Evolutionary conservation across 768 basidiomycete species (phyloP).

Genomic region (Hypholoma fasciculare): DNA sequence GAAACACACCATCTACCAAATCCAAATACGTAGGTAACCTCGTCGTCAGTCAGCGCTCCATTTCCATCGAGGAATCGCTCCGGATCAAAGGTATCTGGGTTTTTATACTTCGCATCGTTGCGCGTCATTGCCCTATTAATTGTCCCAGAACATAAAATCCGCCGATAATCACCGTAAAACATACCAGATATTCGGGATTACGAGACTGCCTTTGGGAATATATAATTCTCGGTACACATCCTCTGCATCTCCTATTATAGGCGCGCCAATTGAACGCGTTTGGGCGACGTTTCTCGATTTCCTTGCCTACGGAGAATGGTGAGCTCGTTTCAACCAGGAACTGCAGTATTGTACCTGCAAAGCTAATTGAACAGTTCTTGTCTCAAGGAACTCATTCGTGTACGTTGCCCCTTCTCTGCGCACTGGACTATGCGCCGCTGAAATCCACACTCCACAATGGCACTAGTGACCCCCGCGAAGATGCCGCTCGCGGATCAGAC

Average conservation of each 20-base stretch:
- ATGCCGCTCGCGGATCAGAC: slow-evolving; percentile 47
- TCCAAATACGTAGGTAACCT: slow-evolving; percentile 15
- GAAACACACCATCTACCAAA: slow-evolving; percentile 21
- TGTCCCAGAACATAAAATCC: neutral
- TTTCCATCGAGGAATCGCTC: slow-evolving; percentile 21
- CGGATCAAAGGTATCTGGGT: slow-evolving; percentile 24
- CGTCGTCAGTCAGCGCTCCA: slow-evolving; percentile 9
- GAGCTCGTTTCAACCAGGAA: slow-evolving; percentile 5
- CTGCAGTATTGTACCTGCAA: neutral
- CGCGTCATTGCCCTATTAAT: slow-evolving; percentile 20
- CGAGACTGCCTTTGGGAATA: slow-evolving; percentile 17
- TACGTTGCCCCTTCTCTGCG: slow-evolving; percentile 29
- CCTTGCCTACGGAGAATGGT: slow-evolving; percentile 63
- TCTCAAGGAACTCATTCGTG: slow-evolving; percentile 67
- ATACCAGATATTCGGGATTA: slow-evolving; percentile 18
- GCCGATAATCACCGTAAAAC: neutral
- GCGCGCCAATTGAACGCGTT: slow-evolving; percentile 60
- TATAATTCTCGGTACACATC: slow-evolving; percentile 21
- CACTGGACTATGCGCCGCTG: neutral
- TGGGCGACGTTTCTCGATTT: slow-evolving; percentile 68
- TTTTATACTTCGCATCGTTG: slow-evolving; percentile 18
- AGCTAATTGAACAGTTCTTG: neutral
- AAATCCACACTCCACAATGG: slow-evolving; percentile 33
- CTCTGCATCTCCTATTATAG: slow-evolving; percentile 48
- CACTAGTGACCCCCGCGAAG: slow-evolving; percentile 38